Conservation (phyloP, 192 early-diverging fungal species). For the Rhizophagus prolifer region DNA sequence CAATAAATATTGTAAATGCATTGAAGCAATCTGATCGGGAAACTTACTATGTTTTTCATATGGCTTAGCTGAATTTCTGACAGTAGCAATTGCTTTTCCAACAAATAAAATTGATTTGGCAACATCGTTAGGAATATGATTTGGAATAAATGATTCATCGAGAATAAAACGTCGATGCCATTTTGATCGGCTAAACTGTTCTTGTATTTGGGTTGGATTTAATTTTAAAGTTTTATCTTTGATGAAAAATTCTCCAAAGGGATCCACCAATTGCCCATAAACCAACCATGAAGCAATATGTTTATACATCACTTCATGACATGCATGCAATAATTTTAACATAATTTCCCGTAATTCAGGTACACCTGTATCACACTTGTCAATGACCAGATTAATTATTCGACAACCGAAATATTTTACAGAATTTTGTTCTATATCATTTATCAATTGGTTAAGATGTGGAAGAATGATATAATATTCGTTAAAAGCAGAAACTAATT, state of each 20-base stretch:
- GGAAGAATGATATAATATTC: slow-evolving; percentile 57
- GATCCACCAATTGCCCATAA: slow-evolving; percentile 62
- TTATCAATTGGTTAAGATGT: slow-evolving; percentile 42
- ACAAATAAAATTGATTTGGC: slow-evolving; percentile 67
- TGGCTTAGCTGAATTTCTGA: slow-evolving; percentile 36
- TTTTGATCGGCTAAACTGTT: slow-evolving; percentile 28
- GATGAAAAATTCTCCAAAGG: slow-evolving; percentile 71
- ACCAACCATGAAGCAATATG: slow-evolving; percentile 68
- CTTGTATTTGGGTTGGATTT: slow-evolving; percentile 6
- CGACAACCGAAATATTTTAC: slow-evolving; percentile 43
- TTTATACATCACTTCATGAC: slow-evolving; percentile 53
- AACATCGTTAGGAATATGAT: slow-evolving; percentile 49
- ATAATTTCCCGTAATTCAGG: slow-evolving; percentile 49
- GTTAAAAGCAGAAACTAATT: slow-evolving; percentile 41
- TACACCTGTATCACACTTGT: slow-evolving; percentile 53
- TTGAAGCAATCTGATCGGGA: slow-evolving; percentile 22
- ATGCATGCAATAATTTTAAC: slow-evolving; percentile 45
- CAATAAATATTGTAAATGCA: slow-evolving; percentile 27
- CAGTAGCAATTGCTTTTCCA: slow-evolving; percentile 64
- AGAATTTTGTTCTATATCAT: slow-evolving; percentile 38
- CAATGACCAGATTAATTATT: slow-evolving; percentile 53
- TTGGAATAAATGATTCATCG: slow-evolving; percentile 46
- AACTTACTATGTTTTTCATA: slow-evolving; percentile 31
- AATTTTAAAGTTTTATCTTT: neutral
- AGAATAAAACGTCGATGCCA: slow-evolving; percentile 55